Evolutionary conservation across 495 filamentous ascomycete genomes (phyloP).

Genomic region (Xanthoparmelia taractica): DNA sequence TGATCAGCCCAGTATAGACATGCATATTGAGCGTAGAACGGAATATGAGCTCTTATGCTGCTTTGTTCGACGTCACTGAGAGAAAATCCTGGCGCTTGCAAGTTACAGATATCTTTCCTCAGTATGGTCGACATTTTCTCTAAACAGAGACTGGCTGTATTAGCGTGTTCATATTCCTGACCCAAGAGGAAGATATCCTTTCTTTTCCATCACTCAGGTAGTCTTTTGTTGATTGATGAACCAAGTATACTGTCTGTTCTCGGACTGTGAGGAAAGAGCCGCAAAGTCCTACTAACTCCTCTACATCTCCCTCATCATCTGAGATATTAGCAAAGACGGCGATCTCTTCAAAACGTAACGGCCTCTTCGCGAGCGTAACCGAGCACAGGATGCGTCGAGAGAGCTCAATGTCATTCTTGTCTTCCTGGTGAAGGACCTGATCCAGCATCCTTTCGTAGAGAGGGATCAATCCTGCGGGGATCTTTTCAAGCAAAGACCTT

Average conservation of each 20-base stretch:
- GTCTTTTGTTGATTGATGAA: slow-evolving; percentile 1
- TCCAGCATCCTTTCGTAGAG: slow-evolving; percentile 1
- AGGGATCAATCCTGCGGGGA: background rate
- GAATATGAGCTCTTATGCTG: background rate
- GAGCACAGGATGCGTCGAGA: background rate
- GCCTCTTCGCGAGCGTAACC: background rate
- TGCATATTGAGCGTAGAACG: slow-evolving; percentile 25
- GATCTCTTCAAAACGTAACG: background rate
- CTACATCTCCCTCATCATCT: background rate
- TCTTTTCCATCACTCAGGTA: background rate
- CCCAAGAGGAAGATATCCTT: background rate
- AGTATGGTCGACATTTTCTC: background rate
- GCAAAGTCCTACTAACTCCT: background rate
- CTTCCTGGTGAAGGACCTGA: background rate
- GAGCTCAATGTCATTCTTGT: background rate
- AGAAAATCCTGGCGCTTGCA: background rate
- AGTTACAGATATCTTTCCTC: background rate
- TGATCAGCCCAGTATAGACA: slow-evolving; percentile 31
- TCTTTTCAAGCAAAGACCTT: background rate
- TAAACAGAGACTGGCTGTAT: background rate
- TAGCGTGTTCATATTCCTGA: background rate
- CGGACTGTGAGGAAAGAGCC: background rate
- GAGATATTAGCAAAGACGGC: background rate
- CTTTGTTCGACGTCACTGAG: background rate
- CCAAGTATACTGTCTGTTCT: background rate